Percentiles rank a stretch among this genome's conserved stretches.
These are phyloP conservation scores for Karstenula rhodostoma DNA, from an alignment of 2,329 filamentous ascomycete genomes.

Conservation along the genomic window DNA sequence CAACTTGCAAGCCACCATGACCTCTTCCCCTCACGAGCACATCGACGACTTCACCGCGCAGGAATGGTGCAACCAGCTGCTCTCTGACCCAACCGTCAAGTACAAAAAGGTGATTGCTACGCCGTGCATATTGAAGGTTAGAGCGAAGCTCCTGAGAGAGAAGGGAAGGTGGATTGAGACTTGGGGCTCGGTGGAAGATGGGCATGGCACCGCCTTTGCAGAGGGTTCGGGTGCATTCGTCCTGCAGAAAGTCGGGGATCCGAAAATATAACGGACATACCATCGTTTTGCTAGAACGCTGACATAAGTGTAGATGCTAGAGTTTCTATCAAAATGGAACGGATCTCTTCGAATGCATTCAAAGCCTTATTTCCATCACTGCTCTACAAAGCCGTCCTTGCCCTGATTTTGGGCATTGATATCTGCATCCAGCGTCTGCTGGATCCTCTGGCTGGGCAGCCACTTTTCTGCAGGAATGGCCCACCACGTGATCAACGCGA, in stretches of 20 bases:
- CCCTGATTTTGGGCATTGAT: background rate
- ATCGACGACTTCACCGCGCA: slow-evolving; percentile 36
- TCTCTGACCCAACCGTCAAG: slow-evolving; percentile 35
- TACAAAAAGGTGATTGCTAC: slow-evolving; percentile 35
- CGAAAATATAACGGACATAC: background rate
- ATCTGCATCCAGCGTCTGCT: background rate
- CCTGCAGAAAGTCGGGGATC: slow-evolving; percentile 21
- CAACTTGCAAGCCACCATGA: background rate
- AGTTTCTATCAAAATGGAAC: background rate
- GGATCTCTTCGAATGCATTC: background rate
- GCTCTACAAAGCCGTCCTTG: background rate
- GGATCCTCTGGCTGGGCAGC: background rate
- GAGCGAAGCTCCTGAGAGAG: slow-evolving; percentile 32
- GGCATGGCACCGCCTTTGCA: slow-evolving; percentile 32
- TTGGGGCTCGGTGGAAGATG: slow-evolving; percentile 35
- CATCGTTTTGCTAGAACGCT: background rate
- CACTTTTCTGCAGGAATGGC: background rate
- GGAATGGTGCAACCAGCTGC: slow-evolving; percentile 35
- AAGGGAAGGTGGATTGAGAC: slow-evolving; percentile 34
- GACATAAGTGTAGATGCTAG: background rate
- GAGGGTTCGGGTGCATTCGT: slow-evolving; percentile 30
- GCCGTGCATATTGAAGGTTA: slow-evolving; percentile 30
- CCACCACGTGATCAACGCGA: background rate
- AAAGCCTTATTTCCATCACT: background rate
- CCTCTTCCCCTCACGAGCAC: slow-evolving; percentile 23